Evolutionary conservation across 2,329 filamentous ascomycete genomes (phyloP).

Genomic region (Scleromitrula shiraiana): DNA sequence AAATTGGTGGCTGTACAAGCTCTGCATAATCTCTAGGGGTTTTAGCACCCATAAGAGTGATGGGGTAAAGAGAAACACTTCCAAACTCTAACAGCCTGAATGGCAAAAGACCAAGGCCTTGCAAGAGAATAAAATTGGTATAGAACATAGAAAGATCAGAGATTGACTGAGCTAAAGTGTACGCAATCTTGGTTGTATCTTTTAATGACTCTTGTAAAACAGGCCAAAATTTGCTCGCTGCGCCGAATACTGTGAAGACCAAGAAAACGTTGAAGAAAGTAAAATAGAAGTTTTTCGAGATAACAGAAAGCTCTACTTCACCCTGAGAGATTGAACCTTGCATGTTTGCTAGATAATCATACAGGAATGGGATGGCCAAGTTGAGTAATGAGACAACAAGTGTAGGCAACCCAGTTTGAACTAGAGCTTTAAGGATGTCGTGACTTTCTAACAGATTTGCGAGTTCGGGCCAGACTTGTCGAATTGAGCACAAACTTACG

Average conservation of each 20-base stretch:
- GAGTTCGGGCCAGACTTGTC: slow-evolving; percentile 62
- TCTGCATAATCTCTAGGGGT: slow-evolving; percentile 87
- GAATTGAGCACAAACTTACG: slow-evolving; percentile 73
- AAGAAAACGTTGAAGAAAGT: slow-evolving; percentile 99
- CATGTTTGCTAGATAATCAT: slow-evolving; percentile 82
- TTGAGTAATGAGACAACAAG: slow-evolving; percentile 80
- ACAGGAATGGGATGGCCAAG: slow-evolving; percentile 83
- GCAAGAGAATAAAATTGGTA: slow-evolving; percentile 86
- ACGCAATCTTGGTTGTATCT: slow-evolving; percentile 72
- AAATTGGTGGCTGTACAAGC: slow-evolving; percentile 71
- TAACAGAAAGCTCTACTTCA: slow-evolving; percentile 87
- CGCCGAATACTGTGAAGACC: slow-evolving; percentile 82
- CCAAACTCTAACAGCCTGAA: slow-evolving; percentile 88
- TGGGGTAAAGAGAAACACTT: slow-evolving; percentile 73
- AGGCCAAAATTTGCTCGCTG: slow-evolving; percentile 65
- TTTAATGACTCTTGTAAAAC: slow-evolving; percentile 66
- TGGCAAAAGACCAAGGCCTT: slow-evolving; percentile 87
- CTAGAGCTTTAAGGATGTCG: slow-evolving; percentile 62
- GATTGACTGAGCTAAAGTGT: slow-evolving; percentile 67
- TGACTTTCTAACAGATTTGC: slow-evolving; percentile 61
- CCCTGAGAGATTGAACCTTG: slow-evolving; percentile 95
- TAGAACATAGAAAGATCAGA: slow-evolving; percentile 76
- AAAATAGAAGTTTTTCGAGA: slow-evolving; percentile 99
- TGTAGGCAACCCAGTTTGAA: slow-evolving; percentile 84
- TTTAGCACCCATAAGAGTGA: slow-evolving; percentile 68